Conservation (phyloP, 768 basidiomycete genomes). For the Artomyces pyxidatus region DNA sequence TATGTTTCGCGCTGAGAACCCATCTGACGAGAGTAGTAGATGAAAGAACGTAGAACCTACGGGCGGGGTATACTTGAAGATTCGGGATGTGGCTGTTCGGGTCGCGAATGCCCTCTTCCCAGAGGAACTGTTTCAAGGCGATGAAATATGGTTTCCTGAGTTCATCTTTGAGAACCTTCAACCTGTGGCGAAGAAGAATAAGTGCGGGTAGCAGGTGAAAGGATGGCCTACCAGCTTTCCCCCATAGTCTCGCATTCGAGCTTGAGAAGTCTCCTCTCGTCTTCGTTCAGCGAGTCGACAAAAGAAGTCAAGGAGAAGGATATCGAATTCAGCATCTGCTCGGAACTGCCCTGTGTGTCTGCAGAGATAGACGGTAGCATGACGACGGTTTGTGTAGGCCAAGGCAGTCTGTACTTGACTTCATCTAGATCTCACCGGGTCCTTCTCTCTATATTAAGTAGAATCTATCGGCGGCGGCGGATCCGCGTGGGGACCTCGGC, state of each 20-base stretch:
- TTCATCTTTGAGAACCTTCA: conserved; percentile 67
- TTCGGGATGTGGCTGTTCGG: conserved; percentile 35
- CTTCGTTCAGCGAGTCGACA: conserved; percentile 44
- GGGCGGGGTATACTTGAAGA: conserved; percentile 67
- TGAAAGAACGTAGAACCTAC: conserved; percentile 44
- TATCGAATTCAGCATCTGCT: conserved; percentile 49
- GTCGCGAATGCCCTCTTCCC: conserved; percentile 54
- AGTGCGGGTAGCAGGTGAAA: too few relatives aligned
- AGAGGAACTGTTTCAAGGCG: conserved; percentile 59
- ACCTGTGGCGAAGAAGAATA: conserved; percentile 41
- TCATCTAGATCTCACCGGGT: too few relatives aligned
- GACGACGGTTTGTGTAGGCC: too few relatives aligned
- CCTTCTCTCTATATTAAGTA: too few relatives aligned
- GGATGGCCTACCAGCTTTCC: conserved; percentile 52
- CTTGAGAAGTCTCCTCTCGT: conserved; percentile 47
- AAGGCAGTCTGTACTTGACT: too few relatives aligned
- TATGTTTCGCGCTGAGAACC: conserved; percentile 61
- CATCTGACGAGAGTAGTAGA: neutral
- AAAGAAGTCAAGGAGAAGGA: conserved; percentile 57
- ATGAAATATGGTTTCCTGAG: conserved; percentile 74
- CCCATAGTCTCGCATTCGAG: conserved; percentile 72
- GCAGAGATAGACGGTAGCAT: too few relatives aligned
- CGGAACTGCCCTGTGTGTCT: too few relatives aligned
- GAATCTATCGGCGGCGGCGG: too few relatives aligned
- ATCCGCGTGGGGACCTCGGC: too few relatives aligned